Evolutionary conservation across 106 monocot species (phyloP).

Genomic region (Dioscorea zingiberensis): DNA sequence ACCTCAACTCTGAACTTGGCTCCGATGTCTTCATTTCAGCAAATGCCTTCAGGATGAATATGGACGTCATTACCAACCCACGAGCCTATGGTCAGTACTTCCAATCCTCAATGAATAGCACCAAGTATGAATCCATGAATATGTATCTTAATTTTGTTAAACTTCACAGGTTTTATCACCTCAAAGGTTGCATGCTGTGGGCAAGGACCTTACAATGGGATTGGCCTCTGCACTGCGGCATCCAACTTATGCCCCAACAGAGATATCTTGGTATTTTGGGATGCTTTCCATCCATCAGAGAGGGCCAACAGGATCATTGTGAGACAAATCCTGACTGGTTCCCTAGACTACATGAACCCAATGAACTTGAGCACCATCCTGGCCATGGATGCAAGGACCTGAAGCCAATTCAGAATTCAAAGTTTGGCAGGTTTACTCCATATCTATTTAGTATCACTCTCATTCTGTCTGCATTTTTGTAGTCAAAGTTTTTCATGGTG

Average conservation of each 20-base stretch:
- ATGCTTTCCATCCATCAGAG: conserved; percentile 81
- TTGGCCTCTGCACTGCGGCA: conserved; percentile 65
- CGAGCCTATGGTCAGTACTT: conserved; percentile 34
- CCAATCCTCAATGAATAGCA: background rate
- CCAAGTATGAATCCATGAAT: too few relatives aligned
- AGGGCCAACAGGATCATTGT: conserved; percentile 80
- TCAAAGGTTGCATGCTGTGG: conserved; percentile 87
- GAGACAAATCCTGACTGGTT: conserved; percentile 44
- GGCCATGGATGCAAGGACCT: conserved; percentile 34
- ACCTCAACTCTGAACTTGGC: conserved; percentile 38
- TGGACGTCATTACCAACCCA: conserved; percentile 59
- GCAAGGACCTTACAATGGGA: conserved; percentile 82
- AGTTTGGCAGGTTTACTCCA: too few relatives aligned
- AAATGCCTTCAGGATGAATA: conserved; percentile 43
- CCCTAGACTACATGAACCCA: conserved; percentile 57
- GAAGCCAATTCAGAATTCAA: background rate
- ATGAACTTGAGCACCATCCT: conserved; percentile 81
- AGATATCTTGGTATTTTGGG: conserved; percentile 71
- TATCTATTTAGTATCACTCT: too few relatives aligned
- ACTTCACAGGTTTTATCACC: conserved; percentile 58
- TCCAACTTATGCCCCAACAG: conserved; percentile 72
- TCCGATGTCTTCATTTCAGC: conserved; percentile 41
- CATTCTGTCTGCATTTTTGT: too few relatives aligned
- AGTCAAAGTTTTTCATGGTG: too few relatives aligned
- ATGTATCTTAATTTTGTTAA: background rate